Conservation (phyloP, 768 basidiomycete species). For the Tricholomella constricta region DNA sequence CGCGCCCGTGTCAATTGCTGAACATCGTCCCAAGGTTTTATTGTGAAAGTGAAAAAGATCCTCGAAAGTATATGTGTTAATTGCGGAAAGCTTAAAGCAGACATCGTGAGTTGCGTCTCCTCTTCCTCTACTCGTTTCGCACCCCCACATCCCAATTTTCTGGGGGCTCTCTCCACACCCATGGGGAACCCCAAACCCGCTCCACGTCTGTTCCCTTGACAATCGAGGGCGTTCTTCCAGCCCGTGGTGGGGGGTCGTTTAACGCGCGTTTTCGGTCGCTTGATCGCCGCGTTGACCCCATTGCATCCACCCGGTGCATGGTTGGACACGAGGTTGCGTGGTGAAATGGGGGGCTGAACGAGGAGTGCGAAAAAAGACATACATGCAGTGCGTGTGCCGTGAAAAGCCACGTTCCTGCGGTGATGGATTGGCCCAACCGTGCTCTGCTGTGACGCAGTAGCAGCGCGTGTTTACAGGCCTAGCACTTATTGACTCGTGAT, state of each 20-base stretch:
- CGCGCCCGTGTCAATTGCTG: background rate
- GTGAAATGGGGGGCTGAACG: conserved; percentile 99
- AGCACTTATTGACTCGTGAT: conserved; percentile 62
- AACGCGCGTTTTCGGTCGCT: conserved; percentile 91
- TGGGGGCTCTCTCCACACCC: conserved; percentile 94
- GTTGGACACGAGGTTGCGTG: conserved; percentile 87
- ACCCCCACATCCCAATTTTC: conserved; percentile 96
- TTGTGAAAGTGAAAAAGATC: conserved; percentile 99
- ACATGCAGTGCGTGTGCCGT: conserved; percentile 36
- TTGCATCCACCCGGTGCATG: conserved; percentile 66
- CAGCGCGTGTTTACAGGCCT: conserved; percentile 54
- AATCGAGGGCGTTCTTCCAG: conserved; percentile 82
- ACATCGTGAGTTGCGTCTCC: conserved; percentile 87
- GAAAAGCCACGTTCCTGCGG: conserved; percentile 32
- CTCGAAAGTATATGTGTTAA: conserved; percentile 98
- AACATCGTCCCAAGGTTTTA: conserved; percentile 65
- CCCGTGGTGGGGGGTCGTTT: conserved; percentile 62
- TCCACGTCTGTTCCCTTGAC: conserved; percentile 73
- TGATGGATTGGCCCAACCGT: conserved; percentile 53
- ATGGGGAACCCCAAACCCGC: conserved; percentile 96
- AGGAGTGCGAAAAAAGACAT: conserved; percentile 83
- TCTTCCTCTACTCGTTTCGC: conserved; percentile 90
- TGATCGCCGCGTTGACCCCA: conserved; percentile 82
- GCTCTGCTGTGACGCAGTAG: conserved; percentile 73
- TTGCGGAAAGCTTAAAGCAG: conserved; percentile 96